Evolutionary conservation across 1,284 basidiomycete genomes (phyloP), one percentile per base, ranked within the genome.

Genomic region (Marasmius tenuissimus): DNA sequence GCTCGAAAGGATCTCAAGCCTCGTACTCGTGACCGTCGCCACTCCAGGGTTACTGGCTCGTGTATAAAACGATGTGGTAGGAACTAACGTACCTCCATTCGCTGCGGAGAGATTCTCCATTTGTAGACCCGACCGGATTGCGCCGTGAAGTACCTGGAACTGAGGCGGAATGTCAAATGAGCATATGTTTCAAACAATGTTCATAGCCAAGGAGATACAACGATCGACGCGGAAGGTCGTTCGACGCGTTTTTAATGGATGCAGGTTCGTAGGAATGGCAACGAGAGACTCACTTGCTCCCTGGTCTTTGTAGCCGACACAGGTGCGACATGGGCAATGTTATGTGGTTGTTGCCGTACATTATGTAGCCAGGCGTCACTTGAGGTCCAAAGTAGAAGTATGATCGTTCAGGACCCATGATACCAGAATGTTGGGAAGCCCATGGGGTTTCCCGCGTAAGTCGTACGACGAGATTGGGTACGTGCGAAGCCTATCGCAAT

Each of bases 371-470:
- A 4, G 83, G 81, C 2, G 78, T 69, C 54, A 78, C 81, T 52
- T 76, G 76, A 7, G 89, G 88, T 0, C 89, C 90, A 63, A 92
- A 85, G 70, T 89, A 92, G 61, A 91, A 82, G 69, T 81, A 89
- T 7, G 89, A 84, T 51, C 83, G 87, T 61, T 80, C 81, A 14
- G 90, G 89, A 12, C 90, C 90, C 84, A 89, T 85, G 64, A 91
- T 85, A 55, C 76, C 78, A 20, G 84, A 81, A 67, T 89, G 84
- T 58, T 84, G 84, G 65, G 84, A 78, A 20, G 83, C 78, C 89
- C 90, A 92, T 33, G 74, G 76, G 0, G 79, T 72, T 68, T 91
- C 87, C 33, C 89, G 84, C 42, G 80, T 78, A 54, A 92, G 74
- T 65, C 84, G 81, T 63, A 89, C 78, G 64, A 91, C 78, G 33